phyloP scores from a whole-genome alignment of 139 green algal species.

The Gonium pectorale region DNA sequence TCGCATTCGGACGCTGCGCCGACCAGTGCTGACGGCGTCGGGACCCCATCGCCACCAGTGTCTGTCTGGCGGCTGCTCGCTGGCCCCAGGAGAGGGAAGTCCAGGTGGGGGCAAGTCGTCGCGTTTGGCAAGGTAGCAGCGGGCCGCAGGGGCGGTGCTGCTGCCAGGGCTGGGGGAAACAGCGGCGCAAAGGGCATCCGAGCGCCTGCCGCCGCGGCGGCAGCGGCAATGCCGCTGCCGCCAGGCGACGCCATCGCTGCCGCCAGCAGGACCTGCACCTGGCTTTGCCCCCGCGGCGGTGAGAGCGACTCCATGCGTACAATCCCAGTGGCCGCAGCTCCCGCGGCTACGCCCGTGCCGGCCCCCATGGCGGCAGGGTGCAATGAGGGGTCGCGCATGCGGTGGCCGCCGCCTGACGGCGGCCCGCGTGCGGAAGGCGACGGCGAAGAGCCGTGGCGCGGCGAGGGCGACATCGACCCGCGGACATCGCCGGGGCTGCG shows the following conservation, averaged over 20 bases:
- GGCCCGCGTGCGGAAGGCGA: background rate
- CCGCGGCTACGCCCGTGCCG: too few species aligned
- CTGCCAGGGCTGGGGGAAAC: too few species aligned
- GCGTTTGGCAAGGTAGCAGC: too few species aligned
- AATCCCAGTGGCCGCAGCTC: too few species aligned
- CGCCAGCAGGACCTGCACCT: background rate
- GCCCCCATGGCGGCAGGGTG: background rate
- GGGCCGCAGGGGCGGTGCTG: too few species aligned
- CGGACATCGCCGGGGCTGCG: conserved; percentile 6
- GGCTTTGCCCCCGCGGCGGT: background rate
- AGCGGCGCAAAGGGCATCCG: background rate
- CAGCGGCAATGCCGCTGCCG: background rate
- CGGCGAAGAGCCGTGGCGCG: background rate
- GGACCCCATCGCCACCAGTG: too few species aligned
- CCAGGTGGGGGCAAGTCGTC: background rate
- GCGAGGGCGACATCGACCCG: background rate
- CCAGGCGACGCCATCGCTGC: background rate
- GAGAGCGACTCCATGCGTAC: too few species aligned
- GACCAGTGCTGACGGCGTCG: too few species aligned
- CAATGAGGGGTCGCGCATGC: background rate
- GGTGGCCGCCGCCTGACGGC: background rate
- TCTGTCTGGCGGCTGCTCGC: too few species aligned
- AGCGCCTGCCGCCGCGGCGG: background rate
- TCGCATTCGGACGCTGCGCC: too few species aligned
- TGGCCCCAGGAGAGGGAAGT: background rate